These are phyloP conservation scores for Acer saccharum DNA, from an alignment of 345 rosid genomes.

Conservation along the genomic window DNA sequence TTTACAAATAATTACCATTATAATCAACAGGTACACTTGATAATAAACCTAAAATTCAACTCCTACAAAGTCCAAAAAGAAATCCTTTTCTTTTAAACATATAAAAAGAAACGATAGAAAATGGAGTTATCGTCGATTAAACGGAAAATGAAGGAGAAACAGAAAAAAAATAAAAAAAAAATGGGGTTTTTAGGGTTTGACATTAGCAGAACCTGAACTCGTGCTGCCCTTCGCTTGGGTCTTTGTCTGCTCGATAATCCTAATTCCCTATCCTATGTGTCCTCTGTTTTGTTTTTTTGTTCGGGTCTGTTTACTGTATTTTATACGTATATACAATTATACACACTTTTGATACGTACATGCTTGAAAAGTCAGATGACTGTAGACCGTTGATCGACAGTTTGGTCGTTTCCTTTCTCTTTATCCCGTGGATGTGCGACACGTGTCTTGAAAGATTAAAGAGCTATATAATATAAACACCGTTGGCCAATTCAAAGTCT, in stretches of 20 bases:
- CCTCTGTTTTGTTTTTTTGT: not conserved
- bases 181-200: slow-evolving; percentile 16
- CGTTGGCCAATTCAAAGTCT: too few species aligned
- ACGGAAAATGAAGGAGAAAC: not conserved
- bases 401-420: too few species aligned
- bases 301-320: not conserved
- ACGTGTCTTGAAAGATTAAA: too few species aligned
- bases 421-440: too few species aligned
- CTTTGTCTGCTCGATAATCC: not conserved
- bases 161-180: not conserved
- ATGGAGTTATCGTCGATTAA: not conserved
- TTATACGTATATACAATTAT: not conserved
- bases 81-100: too few species aligned
- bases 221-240: not conserved
- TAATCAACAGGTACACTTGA: not conserved
- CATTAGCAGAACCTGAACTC: slow-evolving; percentile 9
- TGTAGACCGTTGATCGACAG: too few species aligned
- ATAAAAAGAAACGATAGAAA: not conserved
- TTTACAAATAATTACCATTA: not conserved
- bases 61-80: not conserved
- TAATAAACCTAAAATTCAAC: not conserved
- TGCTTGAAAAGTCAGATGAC: not conserved
- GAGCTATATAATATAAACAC: too few species aligned
- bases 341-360: not conserved
- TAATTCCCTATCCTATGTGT: not conserved